Percentiles rank a stretch among this genome's conserved stretches.
phyloP scores from a whole-genome alignment of 208 protist genomes.

The Trypanosoma cruzi region DNA sequence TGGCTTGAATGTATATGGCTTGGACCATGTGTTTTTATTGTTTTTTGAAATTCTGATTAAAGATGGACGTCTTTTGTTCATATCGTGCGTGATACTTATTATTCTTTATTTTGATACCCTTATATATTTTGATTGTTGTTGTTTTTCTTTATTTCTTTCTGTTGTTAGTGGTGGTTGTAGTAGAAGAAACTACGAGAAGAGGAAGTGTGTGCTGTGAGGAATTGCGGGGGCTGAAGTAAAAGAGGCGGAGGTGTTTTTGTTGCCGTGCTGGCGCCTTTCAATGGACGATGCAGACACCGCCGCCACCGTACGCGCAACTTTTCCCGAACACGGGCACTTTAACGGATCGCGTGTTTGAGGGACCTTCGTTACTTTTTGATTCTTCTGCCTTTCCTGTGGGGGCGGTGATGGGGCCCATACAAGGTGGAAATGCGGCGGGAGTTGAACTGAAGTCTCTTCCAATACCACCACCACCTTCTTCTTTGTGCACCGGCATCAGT shows the following conservation, averaged over 20 bases:
- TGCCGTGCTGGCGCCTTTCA: background rate
- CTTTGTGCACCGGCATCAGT: background rate
- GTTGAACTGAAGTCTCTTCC: background rate
- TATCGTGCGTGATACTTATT: no score
- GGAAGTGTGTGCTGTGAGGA: background rate
- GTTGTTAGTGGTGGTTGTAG: no score
- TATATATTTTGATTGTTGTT: background rate
- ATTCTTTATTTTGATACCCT: background rate
- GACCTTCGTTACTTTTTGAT: background rate
- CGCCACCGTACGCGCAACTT: background rate
- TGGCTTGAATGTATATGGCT: no score
- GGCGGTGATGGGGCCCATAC: background rate
- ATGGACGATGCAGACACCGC: constrained; percentile 3
- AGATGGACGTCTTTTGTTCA: no score
- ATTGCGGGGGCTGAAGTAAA: background rate
- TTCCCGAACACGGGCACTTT: background rate
- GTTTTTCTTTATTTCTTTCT: no score
- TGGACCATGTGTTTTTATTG: no score
- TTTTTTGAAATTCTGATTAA: no score
- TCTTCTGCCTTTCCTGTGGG: background rate
- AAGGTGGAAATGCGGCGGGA: background rate
- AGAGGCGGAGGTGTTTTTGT: background rate
- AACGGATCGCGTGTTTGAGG: background rate
- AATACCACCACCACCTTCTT: background rate
- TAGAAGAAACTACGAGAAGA: no score